Evolutionary conservation across 2,329 filamentous ascomycete genomes (phyloP).

Genomic region (Clarireedia homoeocarpa): DNA sequence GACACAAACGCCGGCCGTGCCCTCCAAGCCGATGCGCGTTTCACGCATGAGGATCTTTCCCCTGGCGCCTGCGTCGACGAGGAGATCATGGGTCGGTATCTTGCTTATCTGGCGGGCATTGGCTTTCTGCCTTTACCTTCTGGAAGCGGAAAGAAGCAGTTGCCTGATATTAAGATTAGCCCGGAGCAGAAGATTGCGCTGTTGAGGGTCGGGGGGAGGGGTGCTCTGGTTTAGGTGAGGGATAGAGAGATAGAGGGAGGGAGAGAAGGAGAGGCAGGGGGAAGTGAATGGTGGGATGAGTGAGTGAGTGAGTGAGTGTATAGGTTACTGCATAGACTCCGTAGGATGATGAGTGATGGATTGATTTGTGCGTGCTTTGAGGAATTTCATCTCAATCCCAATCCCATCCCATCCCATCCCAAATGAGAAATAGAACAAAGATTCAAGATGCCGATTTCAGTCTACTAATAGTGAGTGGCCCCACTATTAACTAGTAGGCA

Average conservation of each 20-base stretch:
- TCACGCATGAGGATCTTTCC: conserved; percentile 24
- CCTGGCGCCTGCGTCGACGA: conserved; percentile 23
- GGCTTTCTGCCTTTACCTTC: conserved; percentile 23
- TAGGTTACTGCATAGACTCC: no score
- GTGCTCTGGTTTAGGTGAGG: conserved; percentile 13
- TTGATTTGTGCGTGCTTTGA: no score
- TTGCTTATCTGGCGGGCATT: conserved; percentile 25
- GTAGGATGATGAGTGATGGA: no score
- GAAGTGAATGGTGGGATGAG: neutral
- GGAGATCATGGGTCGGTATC: conserved; percentile 26
- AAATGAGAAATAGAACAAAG: no score
- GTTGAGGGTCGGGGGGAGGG: conserved; percentile 20
- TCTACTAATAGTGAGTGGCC: no score
- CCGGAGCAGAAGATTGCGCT: conserved; percentile 18
- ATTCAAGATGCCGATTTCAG: no score
- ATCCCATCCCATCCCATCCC: no score
- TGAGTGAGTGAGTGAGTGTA: no score
- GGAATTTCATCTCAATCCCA: no score
- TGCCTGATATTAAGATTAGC: conserved; percentile 12
- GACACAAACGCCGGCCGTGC: conserved; percentile 57
- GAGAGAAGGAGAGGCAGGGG: neutral
- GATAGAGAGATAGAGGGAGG: neutral
- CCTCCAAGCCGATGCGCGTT: conserved; percentile 50
- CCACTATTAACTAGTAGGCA: no score
- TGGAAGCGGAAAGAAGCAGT: conserved; percentile 23